Base-by-base conservation (phyloP, 495 filamentous ascomycete genomes). In the Tuber melanosporum region DNA sequence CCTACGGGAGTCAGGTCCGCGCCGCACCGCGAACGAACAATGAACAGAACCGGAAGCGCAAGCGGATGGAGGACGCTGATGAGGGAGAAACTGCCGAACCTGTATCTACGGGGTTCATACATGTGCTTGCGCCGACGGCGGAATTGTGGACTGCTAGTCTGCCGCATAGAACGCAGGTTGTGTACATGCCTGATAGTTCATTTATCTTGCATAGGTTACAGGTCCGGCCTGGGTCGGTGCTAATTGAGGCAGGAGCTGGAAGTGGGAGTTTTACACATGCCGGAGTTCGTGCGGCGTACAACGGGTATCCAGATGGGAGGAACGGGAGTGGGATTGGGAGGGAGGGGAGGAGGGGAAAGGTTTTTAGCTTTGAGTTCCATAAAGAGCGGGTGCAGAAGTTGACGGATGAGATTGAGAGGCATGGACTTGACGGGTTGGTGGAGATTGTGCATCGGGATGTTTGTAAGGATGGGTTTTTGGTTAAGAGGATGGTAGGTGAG, bases 191-290 rank as follows among this genome's bases (percentile, higher is more conserved):
- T 15, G 95, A 99, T 84, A 97, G 97, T 85, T 97, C 94, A 85
- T 99, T 95, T 83, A 91, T 99, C 52, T 88, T 99, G 39, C 93
- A 97, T 83, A 88, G 94, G 71, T 87, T 99, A 71, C 90, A 93
- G 20, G 95, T 91, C 3, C 86, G 92, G 39, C 94, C 95, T 0
- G 96, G 95, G 3, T 89, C 88, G 15, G 88, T 88, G 15, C 83
- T 99, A 17, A 95, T 99, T 71, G 95, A 99, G 85, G 96, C 95
- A 2, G 95, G 95, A 36, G 93, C 95, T 0, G 95, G 95, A 1
- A 97, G 94, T 84, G 95, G 95, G 14, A 94, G 91, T 44, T 99
- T 99, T 85, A 97, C 94, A 17, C 95, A 99, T 82, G 95, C 95
- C 0, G 88, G 94, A 3, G 93, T 90, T 3, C 87, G 95, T 47